Evolutionary conservation across 164 flowering plant species (phyloP), one percentile per base, ranked within the genome.

Genomic region (Amborella trichopoda): DNA sequence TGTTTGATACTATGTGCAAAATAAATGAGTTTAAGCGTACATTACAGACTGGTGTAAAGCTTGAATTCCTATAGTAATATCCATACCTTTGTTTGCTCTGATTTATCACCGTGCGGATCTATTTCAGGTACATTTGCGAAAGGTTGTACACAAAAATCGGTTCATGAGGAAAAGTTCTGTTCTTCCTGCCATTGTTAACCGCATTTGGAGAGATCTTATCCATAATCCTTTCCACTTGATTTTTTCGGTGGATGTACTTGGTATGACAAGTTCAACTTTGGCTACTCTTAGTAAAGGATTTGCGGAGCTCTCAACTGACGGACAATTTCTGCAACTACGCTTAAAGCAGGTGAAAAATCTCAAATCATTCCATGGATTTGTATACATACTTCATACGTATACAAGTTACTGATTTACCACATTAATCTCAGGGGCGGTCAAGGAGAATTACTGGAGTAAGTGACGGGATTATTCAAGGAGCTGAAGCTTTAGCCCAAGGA

Each of bases 231-330:
- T 91, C 16, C 96, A 91, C 66, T 63, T 91, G 58, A 60, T 91
- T 55, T 83, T 82, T 63, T 81, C 99, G 3, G 83, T 91, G 3
- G 99, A 91, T 69, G 90, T 91, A 18, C 76, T 91, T 63, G 96
- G 99, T n/a, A 77, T 84, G 96, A 74, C 96, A 54, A 87, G 99
- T 60, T 91, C 99, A 53, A 91, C 99, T 19, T 66, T 91, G 68
- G 83, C 96, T 45, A 84, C 99, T 48, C 77, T 91, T 37, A 76
- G 99, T 61, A 91, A 73, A 76, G 99, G 99, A 22, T 91, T 91
- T 72, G 96, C 99, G 23, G 91, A 84, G 64, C 91, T 91, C 44
- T 91, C 99, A 27, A 91, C 96, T n/a, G 99, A 91, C 72, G 96
- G 94, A 28, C 96, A 82, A 61, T 91, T 91, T 71, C 65, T 81